Base-by-base conservation (phyloP, 2,329 filamentous ascomycete species). In the Fusarium keratoplasticum region DNA sequence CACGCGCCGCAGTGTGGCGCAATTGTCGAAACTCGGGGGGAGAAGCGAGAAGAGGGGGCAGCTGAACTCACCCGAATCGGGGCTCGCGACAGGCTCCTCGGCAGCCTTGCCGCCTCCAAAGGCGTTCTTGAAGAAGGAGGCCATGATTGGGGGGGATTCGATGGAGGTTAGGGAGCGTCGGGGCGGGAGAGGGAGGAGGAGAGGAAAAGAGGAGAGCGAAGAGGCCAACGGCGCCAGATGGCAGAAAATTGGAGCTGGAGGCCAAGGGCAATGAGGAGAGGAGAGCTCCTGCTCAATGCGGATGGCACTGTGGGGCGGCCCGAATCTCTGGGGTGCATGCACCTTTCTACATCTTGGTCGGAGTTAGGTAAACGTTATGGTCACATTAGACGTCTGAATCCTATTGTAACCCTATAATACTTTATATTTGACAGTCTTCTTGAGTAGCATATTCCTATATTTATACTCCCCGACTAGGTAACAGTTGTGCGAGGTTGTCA, bases 81-180 rank as follows among this genome's bases (percentile, higher is more conserved):
- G 83, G 76, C 86, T 87, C 74, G 86, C 86, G 55, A 85, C 83
- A 59, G 74, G 70, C 72, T 90, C 86, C 67, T 72, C 76, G n/a
- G 79, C 75, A 31, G 79, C 75, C 86, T 94, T 92, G 81, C 87
- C 87, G 81, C 89, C 91, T 80, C 92, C 92, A 78, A 95, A 89
- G 79, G 94, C 83, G 80, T 89, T 90, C 84, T 93, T 93, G 76
- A 94, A 81, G 75, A 93, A 83, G 78, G 88, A 86, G 76, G 88
- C 88, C 88, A 90, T 90, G 81, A 70, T 79, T 76, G 75, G 67
- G 47, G 47, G 47, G 18, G 67, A 74, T 60, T 77, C 74, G 76
- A 75, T 73, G 73, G 66, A 64, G 55, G 71, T 70, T 72, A 62
- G 70, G 69, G 66, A 62, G 67, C 70, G 63, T 67, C 60, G 64